These are phyloP conservation scores for Triticum urartu DNA, from an alignment of 176 grass and related monocot species.

Conservation along the genomic window DNA sequence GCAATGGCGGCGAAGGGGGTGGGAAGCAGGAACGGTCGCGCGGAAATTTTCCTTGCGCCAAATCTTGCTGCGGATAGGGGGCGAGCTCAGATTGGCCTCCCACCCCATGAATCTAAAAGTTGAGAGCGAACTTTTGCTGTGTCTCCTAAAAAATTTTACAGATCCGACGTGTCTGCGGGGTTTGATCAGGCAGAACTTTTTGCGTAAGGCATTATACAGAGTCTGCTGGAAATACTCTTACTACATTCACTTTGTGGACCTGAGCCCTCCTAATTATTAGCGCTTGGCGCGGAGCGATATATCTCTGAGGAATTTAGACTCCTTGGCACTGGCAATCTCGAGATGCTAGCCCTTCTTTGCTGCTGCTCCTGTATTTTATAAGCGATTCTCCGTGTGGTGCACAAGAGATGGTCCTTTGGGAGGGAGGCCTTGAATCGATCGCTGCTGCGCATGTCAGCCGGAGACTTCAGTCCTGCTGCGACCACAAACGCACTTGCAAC, in stretches of 20 bases:
- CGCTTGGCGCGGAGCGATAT: background rate
- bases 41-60: too few relatives aligned
- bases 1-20: too few relatives aligned
- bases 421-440: conserved; percentile 27
- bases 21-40: too few relatives aligned
- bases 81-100: too few relatives aligned
- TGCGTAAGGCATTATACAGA: too few relatives aligned
- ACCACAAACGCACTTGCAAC: background rate
- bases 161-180: too few relatives aligned
- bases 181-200: too few relatives aligned
- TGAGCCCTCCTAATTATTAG: background rate
- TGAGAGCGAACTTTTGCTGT: too few relatives aligned
- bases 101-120: too few relatives aligned
- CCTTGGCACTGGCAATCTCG: conserved; percentile 45
- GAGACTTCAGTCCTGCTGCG: conserved; percentile 20
- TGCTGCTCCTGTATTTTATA: background rate
- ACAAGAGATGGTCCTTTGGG: conserved; percentile 1
- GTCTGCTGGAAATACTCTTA: too few relatives aligned
- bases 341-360: conserved; percentile 31
- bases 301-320: conserved; percentile 32
- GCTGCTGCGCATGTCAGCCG: conserved; percentile 35
- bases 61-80: too few relatives aligned
- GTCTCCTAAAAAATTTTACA: too few relatives aligned
- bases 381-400: conserved; percentile 4
- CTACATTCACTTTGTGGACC: background rate